Base-by-base conservation (phyloP, 2,329 filamentous ascomycete species). In the Aspergillus sp. region DNA sequence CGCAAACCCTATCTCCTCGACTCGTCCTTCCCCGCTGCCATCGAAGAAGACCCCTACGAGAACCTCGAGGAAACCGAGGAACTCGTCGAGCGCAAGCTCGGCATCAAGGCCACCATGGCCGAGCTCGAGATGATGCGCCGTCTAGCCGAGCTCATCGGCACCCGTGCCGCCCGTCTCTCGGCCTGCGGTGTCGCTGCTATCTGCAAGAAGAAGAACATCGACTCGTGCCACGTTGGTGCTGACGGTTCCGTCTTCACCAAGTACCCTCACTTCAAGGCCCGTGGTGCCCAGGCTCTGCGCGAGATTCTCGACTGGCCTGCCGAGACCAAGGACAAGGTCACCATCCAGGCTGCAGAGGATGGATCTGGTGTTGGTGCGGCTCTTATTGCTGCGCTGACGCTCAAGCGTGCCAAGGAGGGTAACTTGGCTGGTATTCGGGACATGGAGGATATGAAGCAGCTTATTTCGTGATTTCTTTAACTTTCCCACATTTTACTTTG, bases 191-290 rank as follows among this genome's bases (percentile, higher is more conserved):
- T 98, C 47, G 90, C 91, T 10, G 93, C 91, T 49, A 96, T 98
- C 64, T 90, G 87, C 80, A 94, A 85, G 74, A 97, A 97, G 84
- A 97, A 96, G 81, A 80, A 82, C 58, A 91, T 90, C 70, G 74
- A 86, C 63, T 79, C 81, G 33, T 95, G 88, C 75, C 93, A 97
- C 69, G 93, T 98, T 38, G 93, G 93, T 60, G 93, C 93, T 45
- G 93, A 98, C 65, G 93, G 93, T 33, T 95, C 88, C 15, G 91
- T 98, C 47, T 98, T 98, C 77, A 96, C 95, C 79, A 97, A 97
- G 70, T 98, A 98, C 74, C 93, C 93, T 10, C 87, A 95, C 73
- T 98, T 98, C 81, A 96, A 96, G 78, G 82, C 84, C 49, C 86
- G 93, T 47, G 90, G 91, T 48, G 91, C 93, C 12, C 79, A 85